These are phyloP conservation scores for Casuarina glauca DNA, from an alignment of 306 rosid genomes.

Conservation along the genomic window DNA sequence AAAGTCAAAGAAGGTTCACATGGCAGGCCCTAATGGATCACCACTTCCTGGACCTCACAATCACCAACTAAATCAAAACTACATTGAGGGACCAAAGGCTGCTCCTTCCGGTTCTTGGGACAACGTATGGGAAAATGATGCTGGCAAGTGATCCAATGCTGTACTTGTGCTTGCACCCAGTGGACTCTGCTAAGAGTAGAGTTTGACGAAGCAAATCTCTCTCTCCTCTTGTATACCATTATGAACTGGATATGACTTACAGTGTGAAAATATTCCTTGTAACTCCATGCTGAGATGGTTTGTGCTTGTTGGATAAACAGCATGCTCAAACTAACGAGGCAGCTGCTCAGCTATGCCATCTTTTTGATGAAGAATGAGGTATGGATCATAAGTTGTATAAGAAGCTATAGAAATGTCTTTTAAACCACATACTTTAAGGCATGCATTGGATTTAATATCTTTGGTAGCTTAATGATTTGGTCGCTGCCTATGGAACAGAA, in stretches of 20 bases:
- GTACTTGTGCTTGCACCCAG: background rate
- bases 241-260: background rate
- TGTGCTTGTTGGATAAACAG: conserved; percentile 23
- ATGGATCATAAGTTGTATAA: conserved; percentile 15
- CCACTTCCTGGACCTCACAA: conserved; percentile 50
- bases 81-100: conserved; percentile 65
- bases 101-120: conserved; percentile 84
- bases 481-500: no score
- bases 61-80: conserved; percentile 42
- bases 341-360: conserved; percentile 17
- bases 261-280: conserved; percentile 9
- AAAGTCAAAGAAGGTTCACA: conserved; percentile 48
- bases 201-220: conserved; percentile 4
- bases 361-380: conserved; percentile 9
- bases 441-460: no score
- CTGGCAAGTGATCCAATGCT: conserved; percentile 32
- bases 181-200: conserved; percentile 1
- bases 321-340: conserved; percentile 15
- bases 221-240: background rate
- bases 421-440: background rate
- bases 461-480: no score
- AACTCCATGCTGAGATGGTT: conserved; percentile 11
- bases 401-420: background rate
- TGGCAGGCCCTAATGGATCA: conserved; percentile 61
- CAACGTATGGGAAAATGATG: conserved; percentile 76